phyloP scores from a whole-genome alignment of 2,329 filamentous ascomycete genomes.

The Verticillium nonalfalfae region DNA sequence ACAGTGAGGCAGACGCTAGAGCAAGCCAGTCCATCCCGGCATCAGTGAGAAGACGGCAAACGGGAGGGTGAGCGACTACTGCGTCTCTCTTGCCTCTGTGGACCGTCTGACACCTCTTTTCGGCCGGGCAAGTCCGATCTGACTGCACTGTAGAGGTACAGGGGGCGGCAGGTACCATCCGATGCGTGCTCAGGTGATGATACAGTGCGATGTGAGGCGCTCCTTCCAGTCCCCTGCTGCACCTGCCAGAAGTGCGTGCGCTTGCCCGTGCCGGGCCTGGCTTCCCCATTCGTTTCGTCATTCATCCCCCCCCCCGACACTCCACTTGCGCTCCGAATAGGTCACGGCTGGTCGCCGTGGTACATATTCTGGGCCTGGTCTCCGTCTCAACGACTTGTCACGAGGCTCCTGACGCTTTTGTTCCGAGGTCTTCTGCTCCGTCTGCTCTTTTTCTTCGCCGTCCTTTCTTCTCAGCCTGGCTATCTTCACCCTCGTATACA shows the following conservation, averaged over 20 bases:
- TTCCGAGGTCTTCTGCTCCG: not conserved
- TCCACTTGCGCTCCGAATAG: not conserved
- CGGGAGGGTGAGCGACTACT: too few species aligned
- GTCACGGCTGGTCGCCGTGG: not conserved
- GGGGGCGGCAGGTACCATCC: not conserved
- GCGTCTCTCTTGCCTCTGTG: not conserved
- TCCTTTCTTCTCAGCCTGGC: not conserved
- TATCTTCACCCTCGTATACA: not conserved
- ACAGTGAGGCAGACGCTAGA: not conserved
- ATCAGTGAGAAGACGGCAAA: too few species aligned
- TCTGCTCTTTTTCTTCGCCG: not conserved
- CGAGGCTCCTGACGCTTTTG: not conserved
- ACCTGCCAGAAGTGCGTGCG: not conserved
- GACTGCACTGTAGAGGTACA: not conserved
- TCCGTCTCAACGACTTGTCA: not conserved
- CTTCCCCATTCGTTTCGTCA: not conserved
- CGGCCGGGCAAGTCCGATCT: not conserved
- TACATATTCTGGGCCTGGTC: not conserved
- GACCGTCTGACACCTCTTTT: not conserved
- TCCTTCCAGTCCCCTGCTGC: not conserved
- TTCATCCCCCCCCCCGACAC: not conserved
- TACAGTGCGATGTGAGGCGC: not conserved
- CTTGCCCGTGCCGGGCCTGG: not conserved
- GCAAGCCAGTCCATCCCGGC: not conserved
- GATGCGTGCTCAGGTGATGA: not conserved